Evolutionary conservation across 129 eudicot species (phyloP).

Genomic region (Arctium minus): DNA sequence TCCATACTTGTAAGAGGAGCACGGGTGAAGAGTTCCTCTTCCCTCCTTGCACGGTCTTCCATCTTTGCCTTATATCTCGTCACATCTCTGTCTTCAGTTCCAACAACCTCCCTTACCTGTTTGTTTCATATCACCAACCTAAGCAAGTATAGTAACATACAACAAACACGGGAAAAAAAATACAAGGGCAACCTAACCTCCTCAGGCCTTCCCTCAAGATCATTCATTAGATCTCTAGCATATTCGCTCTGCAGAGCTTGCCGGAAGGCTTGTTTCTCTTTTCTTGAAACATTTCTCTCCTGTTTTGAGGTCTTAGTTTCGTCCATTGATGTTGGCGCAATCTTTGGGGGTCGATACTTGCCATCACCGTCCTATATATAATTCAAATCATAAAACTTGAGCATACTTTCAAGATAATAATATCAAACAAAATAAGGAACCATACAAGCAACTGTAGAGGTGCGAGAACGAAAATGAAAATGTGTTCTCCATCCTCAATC

Average conservation of each 20-base stretch:
- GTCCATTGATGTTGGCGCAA: slow-evolving; percentile 67
- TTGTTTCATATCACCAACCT: neutral
- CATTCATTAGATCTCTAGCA: slow-evolving; percentile 59
- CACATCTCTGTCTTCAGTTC: slow-evolving; percentile 64
- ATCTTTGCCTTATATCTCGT: slow-evolving; percentile 34
- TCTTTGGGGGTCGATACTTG: slow-evolving; percentile 70
- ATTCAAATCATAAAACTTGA: slow-evolving; percentile 11
- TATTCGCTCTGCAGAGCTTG: slow-evolving; percentile 44
- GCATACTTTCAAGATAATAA: neutral
- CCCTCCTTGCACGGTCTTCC: slow-evolving; percentile 79
- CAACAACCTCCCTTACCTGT: slow-evolving; percentile 68
- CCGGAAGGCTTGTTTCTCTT: slow-evolving; percentile 49
- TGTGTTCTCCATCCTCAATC: neutral
- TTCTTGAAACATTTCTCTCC: slow-evolving; percentile 75
- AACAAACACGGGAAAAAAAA: neutral
- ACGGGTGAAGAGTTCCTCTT: slow-evolving; percentile 79
- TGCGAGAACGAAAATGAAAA: neutral
- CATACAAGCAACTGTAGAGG: neutral
- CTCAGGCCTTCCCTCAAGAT: slow-evolving; percentile 88
- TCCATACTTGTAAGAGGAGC: slow-evolving; percentile 71
- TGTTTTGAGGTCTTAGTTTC: slow-evolving; percentile 59
- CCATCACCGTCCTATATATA: slow-evolving; percentile 54
- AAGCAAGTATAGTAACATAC: neutral
- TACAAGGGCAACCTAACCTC: slow-evolving; percentile 51
- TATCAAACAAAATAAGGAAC: neutral